phyloP scores from a whole-genome alignment of 345 rosid genomes.

The Litchi chinensis region DNA sequence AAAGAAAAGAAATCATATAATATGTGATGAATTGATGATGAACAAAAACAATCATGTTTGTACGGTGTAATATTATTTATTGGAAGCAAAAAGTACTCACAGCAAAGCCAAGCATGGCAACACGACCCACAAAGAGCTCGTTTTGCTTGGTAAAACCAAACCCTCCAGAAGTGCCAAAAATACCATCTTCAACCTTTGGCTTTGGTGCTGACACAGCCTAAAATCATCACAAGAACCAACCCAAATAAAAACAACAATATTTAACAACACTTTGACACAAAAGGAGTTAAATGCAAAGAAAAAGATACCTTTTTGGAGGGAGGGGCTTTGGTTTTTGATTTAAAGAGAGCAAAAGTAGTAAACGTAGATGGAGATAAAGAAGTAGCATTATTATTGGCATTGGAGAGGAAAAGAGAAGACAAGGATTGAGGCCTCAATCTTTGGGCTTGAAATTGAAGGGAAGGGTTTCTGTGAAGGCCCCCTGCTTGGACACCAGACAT shows the following conservation, averaged over 20 bases:
- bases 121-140: constrained; percentile 98
- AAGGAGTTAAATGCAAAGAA: background rate
- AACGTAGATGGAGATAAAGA: constrained; percentile 32
- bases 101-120: constrained; percentile 98
- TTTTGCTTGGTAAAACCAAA: constrained; percentile 94
- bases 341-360: constrained; percentile 70
- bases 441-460: constrained; percentile 54
- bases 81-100: constrained; percentile 42
- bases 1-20: too few relatives aligned
- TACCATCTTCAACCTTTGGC: constrained; percentile 79
- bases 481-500: constrained; percentile 60
- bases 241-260: background rate
- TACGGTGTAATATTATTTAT: too few relatives aligned
- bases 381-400: background rate
- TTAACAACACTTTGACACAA: background rate
- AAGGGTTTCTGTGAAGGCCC: constrained; percentile 46
- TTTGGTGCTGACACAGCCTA: constrained; percentile 46
- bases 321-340: constrained; percentile 79
- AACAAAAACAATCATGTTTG: too few relatives aligned
- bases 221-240: background rate
- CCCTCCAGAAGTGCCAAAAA: constrained; percentile 96
- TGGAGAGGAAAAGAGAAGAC: constrained; percentile 36
- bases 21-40: too few relatives aligned
- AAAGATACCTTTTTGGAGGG: constrained; percentile 62
- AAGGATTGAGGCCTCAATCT: constrained; percentile 48